Evolutionary conservation across 176 grass and related monocot genomes (phyloP).

Genomic region (Avena sativa): DNA sequence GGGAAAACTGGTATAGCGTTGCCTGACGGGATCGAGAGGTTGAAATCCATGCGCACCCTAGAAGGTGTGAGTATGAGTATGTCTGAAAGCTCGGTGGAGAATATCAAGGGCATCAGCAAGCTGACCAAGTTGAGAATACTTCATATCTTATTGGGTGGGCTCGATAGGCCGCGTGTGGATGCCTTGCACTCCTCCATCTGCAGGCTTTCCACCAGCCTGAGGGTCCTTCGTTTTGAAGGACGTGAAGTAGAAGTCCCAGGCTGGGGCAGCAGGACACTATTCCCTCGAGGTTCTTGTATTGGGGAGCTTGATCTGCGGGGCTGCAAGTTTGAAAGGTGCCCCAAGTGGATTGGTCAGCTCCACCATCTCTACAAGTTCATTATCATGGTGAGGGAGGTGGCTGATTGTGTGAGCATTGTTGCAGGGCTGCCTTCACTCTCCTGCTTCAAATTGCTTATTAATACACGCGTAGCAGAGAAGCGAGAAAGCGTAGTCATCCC

Average conservation of each 20-base stretch:
- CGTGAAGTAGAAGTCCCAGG: no score
- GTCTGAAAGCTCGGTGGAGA: not conserved
- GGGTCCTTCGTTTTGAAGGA: not conserved
- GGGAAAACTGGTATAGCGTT: not conserved
- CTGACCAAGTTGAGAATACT: not conserved
- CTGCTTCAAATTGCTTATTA: not conserved
- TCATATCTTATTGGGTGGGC: not conserved
- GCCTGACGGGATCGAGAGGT: not conserved
- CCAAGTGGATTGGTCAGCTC: constrained; percentile 1
- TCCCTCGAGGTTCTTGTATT: not conserved
- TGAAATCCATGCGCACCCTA: not conserved
- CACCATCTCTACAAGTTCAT: not conserved
- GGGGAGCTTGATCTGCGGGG: not conserved
- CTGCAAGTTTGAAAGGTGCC: not conserved
- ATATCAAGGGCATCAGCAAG: not conserved
- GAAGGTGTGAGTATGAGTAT: not conserved
- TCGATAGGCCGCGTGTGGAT: not conserved
- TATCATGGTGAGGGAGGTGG: not conserved
- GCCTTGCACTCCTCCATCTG: not conserved
- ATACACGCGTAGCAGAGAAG: not conserved
- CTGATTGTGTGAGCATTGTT: not conserved
- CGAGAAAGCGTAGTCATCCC: not conserved
- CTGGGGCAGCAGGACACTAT: not conserved
- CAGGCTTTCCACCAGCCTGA: not conserved
- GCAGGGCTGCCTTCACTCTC: not conserved